Conservation (phyloP, 345 rosid genomes). For the Turritis glabra region DNA sequence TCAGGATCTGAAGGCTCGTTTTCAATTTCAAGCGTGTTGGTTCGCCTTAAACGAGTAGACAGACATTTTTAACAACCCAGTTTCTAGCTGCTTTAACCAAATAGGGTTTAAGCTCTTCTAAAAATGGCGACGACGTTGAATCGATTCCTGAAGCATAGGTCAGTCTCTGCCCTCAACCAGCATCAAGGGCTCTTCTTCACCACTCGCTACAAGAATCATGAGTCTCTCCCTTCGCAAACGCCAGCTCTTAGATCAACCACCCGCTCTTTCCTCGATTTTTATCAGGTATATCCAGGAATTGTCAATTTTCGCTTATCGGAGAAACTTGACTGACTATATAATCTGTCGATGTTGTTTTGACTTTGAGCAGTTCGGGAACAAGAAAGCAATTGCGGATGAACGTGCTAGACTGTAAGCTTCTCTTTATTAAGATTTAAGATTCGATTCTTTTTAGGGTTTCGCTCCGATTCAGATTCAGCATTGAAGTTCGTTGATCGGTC, state of each 20-base stretch:
- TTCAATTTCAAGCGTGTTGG: neutral
- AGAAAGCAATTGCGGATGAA: slow-evolving; percentile 72
- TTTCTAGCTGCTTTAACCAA: slow-evolving; percentile 7
- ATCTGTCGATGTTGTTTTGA: slow-evolving; percentile 10
- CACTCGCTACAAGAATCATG: slow-evolving; percentile 33
- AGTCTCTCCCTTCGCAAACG: slow-evolving; percentile 42
- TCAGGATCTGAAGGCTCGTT: neutral
- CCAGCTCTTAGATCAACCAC: slow-evolving; percentile 48
- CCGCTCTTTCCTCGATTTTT: slow-evolving; percentile 71
- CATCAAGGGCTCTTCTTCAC: neutral
- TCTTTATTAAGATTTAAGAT: slow-evolving; percentile 2
- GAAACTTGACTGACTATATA: neutral
- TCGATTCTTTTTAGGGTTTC: neutral
- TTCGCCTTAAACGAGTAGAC: neutral
- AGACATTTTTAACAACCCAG: neutral
- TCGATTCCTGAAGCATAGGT: slow-evolving; percentile 41
- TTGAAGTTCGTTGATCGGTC: neutral
- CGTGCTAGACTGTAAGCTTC: slow-evolving; percentile 84
- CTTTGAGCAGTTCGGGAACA: slow-evolving; percentile 60
- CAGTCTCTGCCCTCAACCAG: slow-evolving; percentile 38
- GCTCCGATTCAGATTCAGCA: neutral
- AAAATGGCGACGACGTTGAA: slow-evolving; percentile 55
- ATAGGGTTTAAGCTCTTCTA: slow-evolving; percentile 38
- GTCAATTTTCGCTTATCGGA: neutral
- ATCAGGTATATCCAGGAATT: slow-evolving; percentile 45